Base-by-base conservation (phyloP, 495 filamentous ascomycete species). In the Sphaerosporella brunnea region DNA sequence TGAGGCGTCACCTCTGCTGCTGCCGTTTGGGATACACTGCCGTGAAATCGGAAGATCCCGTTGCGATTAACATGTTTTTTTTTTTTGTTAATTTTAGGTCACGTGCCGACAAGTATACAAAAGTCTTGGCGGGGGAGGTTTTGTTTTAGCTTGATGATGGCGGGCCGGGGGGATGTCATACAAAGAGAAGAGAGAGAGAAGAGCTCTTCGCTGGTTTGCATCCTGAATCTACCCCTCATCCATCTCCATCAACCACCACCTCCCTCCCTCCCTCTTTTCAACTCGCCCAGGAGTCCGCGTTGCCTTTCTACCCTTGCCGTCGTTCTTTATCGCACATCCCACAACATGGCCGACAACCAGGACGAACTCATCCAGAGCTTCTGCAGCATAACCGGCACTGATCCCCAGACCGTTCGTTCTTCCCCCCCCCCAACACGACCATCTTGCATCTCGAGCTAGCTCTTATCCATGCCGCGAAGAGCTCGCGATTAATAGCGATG, bases 321-420 rank as follows among this genome's bases (percentile, higher is more conserved):
- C 38, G 13, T 23, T 18, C 32, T 39, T 16, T 5, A 10, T 49
- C 30, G 23, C 45, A 53, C 8, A 30, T 37, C 19, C 37, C 25
- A 36, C 48, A 49, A 50, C 47, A 77, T 77, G 73, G 69, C 67
- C 18, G 73, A 75, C 64, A 71, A 78, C 54, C 77, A 77, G 48
- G 79, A 87, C 62, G 69, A 72, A 53, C 64, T 82, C 48, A 76
- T 90, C 50, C 71, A 72, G 53, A 68, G 80, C 62, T 86, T 94
- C 64, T 76, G 75, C 61, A 66, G 66, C 43, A 67, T 93, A 56
- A 88, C 85, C 2, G 75, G 78, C 19, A 69, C 72, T 16, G 63
- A 69, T 8, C 62, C 79, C 3, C 65, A 76, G 32, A 70, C 78
- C 61, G 86, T 88, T 47, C 40, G 53, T 48, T 26, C 25, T 20